Evolutionary conservation across 2,329 filamentous ascomycete species (phyloP), one percentile per base, ranked within the genome.

Genomic region (Lachnellula cervina): DNA sequence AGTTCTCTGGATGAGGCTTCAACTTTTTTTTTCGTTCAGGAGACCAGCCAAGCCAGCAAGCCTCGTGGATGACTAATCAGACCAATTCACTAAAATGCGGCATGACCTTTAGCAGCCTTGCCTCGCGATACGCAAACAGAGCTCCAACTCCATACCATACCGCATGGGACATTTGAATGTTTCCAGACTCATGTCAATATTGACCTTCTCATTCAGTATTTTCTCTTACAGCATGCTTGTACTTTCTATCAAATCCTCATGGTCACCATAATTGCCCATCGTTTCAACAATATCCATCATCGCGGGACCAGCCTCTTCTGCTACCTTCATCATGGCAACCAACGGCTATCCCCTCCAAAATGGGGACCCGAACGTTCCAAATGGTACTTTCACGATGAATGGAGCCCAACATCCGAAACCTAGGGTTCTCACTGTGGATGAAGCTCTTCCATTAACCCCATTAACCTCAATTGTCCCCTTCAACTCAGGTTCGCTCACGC

Each of bases 381-480:
- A 64, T 55, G 60, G 59, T 17, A 51, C 47, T 38, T n/a, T 28
- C 50, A 17, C 38, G 6, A 50, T 45, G 34, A 61, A 62, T 58
- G 57, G 57, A 43, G 7, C 49, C 16, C 21, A 43, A 9, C 49
- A 43, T 7, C 51, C 51, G 44, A 58, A 77, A 53, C 78, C 62
- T 5, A 61, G 55, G 43, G 64, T 84, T 1, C 83, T 86, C 67
- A 81, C 80, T 3, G 80, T 94, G 13, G 81, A 87, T 55, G 88
- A 94, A 68, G 89, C 89, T 32, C 77, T 94, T 46, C 87, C 88
- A n/a, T 92, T 86, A 72, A 89, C 89, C 51, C 89, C 90, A 23
- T 86, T 93, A 69, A 89, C 86, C 49, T 90, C 88, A 3, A 87
- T 92, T 49, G 80, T 89, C 51, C 89, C 89, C 2, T 90, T 93